Evolutionary conservation across 768 basidiomycete genomes (phyloP), one percentile per base, ranked within the genome.

Genomic region (Podaxis sp.): DNA sequence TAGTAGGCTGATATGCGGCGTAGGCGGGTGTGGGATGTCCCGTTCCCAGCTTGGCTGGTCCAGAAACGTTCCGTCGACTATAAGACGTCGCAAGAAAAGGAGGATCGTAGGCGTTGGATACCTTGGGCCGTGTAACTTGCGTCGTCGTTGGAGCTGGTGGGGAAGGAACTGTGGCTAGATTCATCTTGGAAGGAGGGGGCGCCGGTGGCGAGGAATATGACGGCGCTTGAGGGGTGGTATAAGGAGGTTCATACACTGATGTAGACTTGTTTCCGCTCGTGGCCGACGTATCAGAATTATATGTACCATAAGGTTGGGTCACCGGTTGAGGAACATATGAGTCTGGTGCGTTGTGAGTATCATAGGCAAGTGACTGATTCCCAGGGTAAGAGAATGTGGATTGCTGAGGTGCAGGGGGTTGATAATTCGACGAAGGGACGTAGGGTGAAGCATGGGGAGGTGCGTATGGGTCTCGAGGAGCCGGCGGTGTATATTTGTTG

Each of bases 31-130:
- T 4, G 51, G 54, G 33, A 15, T 50, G 55, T 46, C 38, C 38
- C 9, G 47, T 17, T 17, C 59, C 53, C 17, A 29, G 25, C 17
- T 22, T 47, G 8, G 61, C 40, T 25, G 51, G 63, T 1, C 63
- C 63, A 27, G 60, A 53, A 61, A 55, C 60, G 38, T 55, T 59
- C 61, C 70, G 68, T 19, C 69, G 69, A 41, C 61, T 67, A 3
- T 68, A 66, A 19, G 66, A 66, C 11, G 66, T 67, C 41, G 85
- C 79, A 41, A 84, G 84, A 62, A 91, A 82, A 36, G 90, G 90
- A 2, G 90, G 90, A 66, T 92, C 90, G 67, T 91, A 92, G 1
- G 90, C 90, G 66, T 91, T 89, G 13, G 77, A 79, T 37, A 84
- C 73, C 74, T 85, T 90, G 24, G 88, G 87, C 55, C 89, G 80